Base-by-base conservation (phyloP, 345 rosid genomes). In the Hirschfeldia incana region DNA sequence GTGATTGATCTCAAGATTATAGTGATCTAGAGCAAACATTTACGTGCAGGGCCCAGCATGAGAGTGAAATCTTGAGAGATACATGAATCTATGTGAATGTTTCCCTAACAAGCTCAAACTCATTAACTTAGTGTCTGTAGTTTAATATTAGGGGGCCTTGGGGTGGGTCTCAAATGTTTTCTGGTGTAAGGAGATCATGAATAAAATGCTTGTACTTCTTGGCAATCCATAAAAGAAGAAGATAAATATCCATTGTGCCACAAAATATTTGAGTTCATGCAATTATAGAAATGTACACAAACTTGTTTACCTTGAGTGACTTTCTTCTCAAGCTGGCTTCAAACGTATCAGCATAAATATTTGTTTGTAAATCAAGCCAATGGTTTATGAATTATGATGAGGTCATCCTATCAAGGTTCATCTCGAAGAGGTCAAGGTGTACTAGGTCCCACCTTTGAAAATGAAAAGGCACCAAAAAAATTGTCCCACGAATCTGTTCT, bases 1-100 rank as follows among this genome's bases (percentile, higher is more conserved):
- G 51, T 63, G 5, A 77, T 63, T 77, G 70, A 28, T 63, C 55
- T 57, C 61, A 26, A 58, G 63, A 58, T 26, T 58, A 26, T 9
- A 59, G 27, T 59, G 63, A 28, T 12, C 65, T 61, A 61, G 65
- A 12, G 65, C 17, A 13, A 60, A 29, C 36, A 61, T 61, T 28
- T 0, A 61, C 8, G 8, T 61, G 7, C 17, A 13, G 65, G 65
- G 65, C 36, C 36, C 29, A 61, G 32, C 17, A 61, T 30, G 65
- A 61, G 29, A 16, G 59, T 76, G 39, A 62, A 70, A 62, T 62
- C 16, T 60, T 61, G 74, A 6, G 42, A 29, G 65, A 28, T 60
- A 5, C 65, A 60, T 60, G 65, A 11, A 60, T 61, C 36, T 5
- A 5, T 61, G 65, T 28, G 36, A 61, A 61, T 3, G 65, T 29